phyloP scores from a whole-genome alignment of 441 rosid genomes.

The Isatis lusitanica region DNA sequence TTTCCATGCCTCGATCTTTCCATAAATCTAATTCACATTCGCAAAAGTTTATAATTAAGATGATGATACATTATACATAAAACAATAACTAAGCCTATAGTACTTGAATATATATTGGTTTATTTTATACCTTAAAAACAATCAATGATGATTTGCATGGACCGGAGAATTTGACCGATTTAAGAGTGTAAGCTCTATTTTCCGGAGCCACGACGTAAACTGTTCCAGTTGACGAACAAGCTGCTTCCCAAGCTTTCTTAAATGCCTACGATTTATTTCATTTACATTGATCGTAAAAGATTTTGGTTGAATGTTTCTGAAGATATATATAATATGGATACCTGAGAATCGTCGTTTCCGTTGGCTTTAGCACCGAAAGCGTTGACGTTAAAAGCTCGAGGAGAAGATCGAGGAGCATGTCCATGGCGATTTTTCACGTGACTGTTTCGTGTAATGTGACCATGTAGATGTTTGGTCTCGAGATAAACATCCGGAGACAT shows the following conservation, averaged over 20 bases:
- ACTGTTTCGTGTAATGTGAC: conserved; percentile 9
- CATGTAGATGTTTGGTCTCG: conserved; percentile 27
- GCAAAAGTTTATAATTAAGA: background rate
- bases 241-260: conserved; percentile 69
- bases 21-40: conserved; percentile 50
- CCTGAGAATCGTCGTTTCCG: conserved; percentile 72
- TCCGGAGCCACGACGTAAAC: conserved; percentile 56
- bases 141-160: conserved; percentile 64
- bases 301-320: background rate
- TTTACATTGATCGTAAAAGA: conserved; percentile 7
- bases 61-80: background rate
- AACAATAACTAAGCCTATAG: background rate
- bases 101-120: background rate
- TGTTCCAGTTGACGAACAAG: conserved; percentile 63
- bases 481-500: conserved; percentile 8
- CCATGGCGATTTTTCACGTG: conserved; percentile 8
- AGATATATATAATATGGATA: conserved; percentile 26
- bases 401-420: conserved; percentile 32
- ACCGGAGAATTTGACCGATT: conserved; percentile 71
- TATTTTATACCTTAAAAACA: conserved; percentile 29
- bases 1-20: conserved; percentile 58
- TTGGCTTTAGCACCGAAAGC: conserved; percentile 73
- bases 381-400: conserved; percentile 54
- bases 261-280: conserved; percentile 57
- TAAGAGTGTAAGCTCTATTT: conserved; percentile 51